Percentiles rank a stretch among this genome's conserved stretches.
phyloP scores from a whole-genome alignment of 2,329 filamentous ascomycete genomes.

The Dissoconium aciculare region DNA sequence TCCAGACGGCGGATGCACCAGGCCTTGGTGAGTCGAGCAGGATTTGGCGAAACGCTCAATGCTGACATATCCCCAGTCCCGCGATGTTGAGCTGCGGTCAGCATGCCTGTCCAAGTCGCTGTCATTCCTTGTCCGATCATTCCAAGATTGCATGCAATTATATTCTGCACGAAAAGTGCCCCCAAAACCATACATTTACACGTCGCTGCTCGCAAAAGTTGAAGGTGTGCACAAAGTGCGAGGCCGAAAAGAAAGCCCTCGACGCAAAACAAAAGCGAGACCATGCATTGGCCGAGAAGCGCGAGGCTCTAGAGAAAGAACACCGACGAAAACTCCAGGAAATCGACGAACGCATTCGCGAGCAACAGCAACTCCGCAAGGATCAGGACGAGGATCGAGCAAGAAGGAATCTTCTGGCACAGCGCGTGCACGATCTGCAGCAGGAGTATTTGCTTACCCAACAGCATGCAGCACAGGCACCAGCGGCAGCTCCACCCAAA shows the following conservation, averaged over 20 bases:
- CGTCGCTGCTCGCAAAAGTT: conserved; percentile 33
- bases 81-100: conserved; percentile 39
- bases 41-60: conserved; percentile 15
- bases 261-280: conserved; percentile 33
- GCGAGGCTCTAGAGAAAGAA: conserved; percentile 30
- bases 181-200: conserved; percentile 35
- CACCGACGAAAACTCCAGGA: conserved; percentile 34
- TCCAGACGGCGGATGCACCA: conserved; percentile 55
- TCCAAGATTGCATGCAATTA: conserved; percentile 36
- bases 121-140: conserved; percentile 49
- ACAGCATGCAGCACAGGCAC: no score
- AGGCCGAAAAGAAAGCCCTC: conserved; percentile 33
- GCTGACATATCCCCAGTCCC: conserved; percentile 28
- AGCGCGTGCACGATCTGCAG: conserved; percentile 35
- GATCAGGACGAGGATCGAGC: conserved; percentile 33
- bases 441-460: no score
- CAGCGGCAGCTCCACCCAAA: no score
- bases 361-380: conserved; percentile 30
- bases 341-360: conserved; percentile 40
- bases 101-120: conserved; percentile 45
- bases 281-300: conserved; percentile 36
- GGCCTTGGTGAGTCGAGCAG: conserved; percentile 36
- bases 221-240: conserved; percentile 37
- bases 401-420: conserved; percentile 30
- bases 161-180: conserved; percentile 35